A percentile compares a stretch with the other conserved stretches of the same genome.
These are phyloP conservation scores for Metarhizium album DNA, from an alignment of 2,329 filamentous ascomycete genomes.

Conservation along the genomic window DNA sequence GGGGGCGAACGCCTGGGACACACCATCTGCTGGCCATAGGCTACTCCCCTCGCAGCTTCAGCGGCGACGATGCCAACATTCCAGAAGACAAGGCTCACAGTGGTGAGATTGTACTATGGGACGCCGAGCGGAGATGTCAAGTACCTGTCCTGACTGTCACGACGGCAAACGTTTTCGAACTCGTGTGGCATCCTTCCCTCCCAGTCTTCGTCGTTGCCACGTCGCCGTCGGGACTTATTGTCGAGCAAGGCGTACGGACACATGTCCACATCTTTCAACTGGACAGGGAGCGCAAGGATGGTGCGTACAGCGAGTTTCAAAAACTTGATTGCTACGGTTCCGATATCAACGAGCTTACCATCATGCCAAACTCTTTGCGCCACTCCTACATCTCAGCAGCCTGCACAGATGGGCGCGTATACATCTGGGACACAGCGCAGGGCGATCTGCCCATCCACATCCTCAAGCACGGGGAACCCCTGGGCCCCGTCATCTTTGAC, in stretches of 20 bases:
- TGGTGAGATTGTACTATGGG: slow-evolving; percentile 51
- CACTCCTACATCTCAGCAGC: slow-evolving; percentile 48
- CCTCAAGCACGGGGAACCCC: slow-evolving; percentile 38
- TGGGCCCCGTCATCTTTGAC: slow-evolving; percentile 30
- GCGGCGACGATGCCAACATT: slow-evolving; percentile 43
- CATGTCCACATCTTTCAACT: slow-evolving; percentile 46
- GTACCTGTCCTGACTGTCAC: slow-evolving; percentile 39
- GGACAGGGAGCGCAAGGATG: slow-evolving; percentile 16
- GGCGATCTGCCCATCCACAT: slow-evolving; percentile 46
- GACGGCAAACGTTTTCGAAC: slow-evolving; percentile 53
- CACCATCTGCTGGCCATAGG: slow-evolving; percentile 47
- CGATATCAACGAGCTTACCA: slow-evolving; percentile 52
- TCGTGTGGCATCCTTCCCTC: slow-evolving; percentile 49
- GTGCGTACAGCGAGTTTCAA: slow-evolving; percentile 33
- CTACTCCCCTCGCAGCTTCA: slow-evolving; percentile 48
- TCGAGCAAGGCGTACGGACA: slow-evolving; percentile 36
- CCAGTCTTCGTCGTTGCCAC: slow-evolving; percentile 47
- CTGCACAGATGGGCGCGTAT: slow-evolving; percentile 50
- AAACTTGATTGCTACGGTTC: slow-evolving; percentile 47
- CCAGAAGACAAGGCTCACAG: slow-evolving; percentile 46
- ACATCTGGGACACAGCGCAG: slow-evolving; percentile 50
- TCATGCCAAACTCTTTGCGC: slow-evolving; percentile 41
- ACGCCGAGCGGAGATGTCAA: slow-evolving; percentile 32
- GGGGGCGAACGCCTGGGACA: slow-evolving; percentile 37
- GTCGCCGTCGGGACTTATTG: slow-evolving; percentile 36